A percentile compares a stretch with the other conserved stretches of the same genome.
Evolutionary conservation across 768 basidiomycete species (phyloP).

Genomic region (Cantharellus anzutake): DNA sequence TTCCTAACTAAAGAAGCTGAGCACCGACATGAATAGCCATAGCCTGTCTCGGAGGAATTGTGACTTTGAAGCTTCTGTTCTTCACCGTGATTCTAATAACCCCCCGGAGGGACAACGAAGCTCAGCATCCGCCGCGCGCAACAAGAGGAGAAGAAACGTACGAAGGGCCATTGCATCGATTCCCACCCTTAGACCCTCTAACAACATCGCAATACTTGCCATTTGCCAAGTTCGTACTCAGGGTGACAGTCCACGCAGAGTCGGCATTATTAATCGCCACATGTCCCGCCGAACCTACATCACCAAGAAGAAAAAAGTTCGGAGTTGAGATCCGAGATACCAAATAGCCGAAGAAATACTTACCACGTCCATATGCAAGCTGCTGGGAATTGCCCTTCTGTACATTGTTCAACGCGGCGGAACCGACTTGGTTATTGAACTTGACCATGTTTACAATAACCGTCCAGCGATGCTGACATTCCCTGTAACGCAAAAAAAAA

Average conservation of each 20-base stretch:
- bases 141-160: neutral
- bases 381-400: neutral
- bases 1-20: too few relatives aligned
- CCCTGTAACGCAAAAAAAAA: neutral
- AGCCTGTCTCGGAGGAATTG: conserved; percentile 31
- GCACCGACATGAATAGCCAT: conserved; percentile 10
- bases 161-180: conserved; percentile 3
- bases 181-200: neutral
- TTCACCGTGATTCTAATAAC: conserved; percentile 28
- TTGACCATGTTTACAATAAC: conserved; percentile 6
- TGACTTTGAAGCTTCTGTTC: conserved; percentile 27
- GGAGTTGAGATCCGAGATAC: neutral
- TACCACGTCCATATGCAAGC: conserved; percentile 9
- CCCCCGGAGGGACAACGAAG: neutral
- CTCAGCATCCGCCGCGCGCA: neutral
- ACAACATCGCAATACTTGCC: conserved; percentile 7
- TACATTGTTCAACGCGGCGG: conserved; percentile 4
- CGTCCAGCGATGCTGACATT: conserved; percentile 9
- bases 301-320: neutral
- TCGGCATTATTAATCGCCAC: conserved; percentile 3
- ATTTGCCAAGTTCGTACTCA: conserved; percentile 1
- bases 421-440: conserved; percentile 6
- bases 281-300: conserved; percentile 4
- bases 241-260: conserved; percentile 4
- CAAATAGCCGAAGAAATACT: neutral